A percentile compares a stretch with the other conserved stretches of the same genome.
These are phyloP conservation scores for Phoenix roebelenii DNA, from an alignment of 176 grass and related monocot genomes.

Conservation along the genomic window DNA sequence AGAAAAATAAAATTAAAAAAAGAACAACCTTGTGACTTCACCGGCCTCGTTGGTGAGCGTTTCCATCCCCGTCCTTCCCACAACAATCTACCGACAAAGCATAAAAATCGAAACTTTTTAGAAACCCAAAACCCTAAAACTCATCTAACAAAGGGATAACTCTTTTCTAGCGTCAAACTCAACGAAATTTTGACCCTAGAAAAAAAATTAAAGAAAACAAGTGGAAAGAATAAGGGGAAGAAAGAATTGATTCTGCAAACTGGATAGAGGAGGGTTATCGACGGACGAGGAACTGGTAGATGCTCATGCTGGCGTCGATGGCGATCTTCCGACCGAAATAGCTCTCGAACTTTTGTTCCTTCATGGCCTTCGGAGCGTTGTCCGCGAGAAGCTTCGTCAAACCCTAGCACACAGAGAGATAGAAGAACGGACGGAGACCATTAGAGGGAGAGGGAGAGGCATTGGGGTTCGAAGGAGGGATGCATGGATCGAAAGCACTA, in stretches of 20 bases:
- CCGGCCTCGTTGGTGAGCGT: constrained; percentile 74
- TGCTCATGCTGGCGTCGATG: constrained; percentile 80
- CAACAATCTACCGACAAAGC: constrained; percentile 39
- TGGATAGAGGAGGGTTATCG: not conserved
- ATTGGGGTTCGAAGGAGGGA: no score
- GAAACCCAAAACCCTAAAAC: no score
- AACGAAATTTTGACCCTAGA: no score
- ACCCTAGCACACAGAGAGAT: not conserved
- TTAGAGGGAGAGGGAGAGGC: no score
- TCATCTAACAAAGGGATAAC: no score
- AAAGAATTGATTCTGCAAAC: no score
- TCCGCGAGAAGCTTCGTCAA: not conserved
- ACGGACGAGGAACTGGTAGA: constrained; percentile 80
- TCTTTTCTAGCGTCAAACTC: no score
- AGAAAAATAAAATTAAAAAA: not conserved
- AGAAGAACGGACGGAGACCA: no score
- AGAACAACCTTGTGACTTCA: constrained; percentile 65
- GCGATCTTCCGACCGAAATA: constrained; percentile 7
- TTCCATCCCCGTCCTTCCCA: constrained; percentile 72
- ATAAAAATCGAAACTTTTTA: no score
- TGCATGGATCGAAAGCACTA: no score
- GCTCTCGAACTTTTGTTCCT: not conserved
- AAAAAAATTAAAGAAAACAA: no score
- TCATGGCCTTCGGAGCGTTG: constrained; percentile 1
- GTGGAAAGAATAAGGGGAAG: no score